These are phyloP conservation scores for Thraustochytrium striatum DNA, from an alignment of 352 stramenopile genomes.

Conservation along the genomic window DNA sequence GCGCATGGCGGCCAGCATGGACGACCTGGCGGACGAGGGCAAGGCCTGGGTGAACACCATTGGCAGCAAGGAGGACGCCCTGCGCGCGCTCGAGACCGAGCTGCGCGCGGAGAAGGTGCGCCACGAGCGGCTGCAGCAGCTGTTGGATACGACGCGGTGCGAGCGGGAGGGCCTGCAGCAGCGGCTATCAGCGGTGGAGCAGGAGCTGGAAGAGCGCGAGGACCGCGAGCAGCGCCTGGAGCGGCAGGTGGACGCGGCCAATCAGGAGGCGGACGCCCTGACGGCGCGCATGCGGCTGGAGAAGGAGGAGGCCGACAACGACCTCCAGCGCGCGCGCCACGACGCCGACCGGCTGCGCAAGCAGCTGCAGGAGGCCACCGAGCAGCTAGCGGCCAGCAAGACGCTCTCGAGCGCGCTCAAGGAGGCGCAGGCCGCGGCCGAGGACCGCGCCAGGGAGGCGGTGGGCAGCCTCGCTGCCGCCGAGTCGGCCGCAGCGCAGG, in stretches of 20 bases:
- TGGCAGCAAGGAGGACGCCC: constrained; percentile 38
- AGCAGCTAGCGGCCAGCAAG: constrained; percentile 11
- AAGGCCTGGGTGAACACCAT: constrained; percentile 46
- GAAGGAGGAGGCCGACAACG: constrained; percentile 18
- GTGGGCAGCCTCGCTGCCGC: not conserved
- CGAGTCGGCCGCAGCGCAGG: constrained; percentile 13
- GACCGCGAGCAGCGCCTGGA: not conserved
- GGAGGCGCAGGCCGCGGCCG: not conserved
- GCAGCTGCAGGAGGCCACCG: not conserved
- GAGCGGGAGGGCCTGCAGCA: not conserved
- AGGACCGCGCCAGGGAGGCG: constrained; percentile 20
- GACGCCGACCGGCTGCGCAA: not conserved
- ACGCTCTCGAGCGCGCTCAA: constrained; percentile 25
- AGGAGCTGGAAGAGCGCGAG: not conserved
- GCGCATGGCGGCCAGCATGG: constrained; percentile 35
- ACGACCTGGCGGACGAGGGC: constrained; percentile 13
- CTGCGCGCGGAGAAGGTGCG: constrained; percentile 16
- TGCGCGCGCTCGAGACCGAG: constrained; percentile 34
- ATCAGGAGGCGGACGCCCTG: constrained; percentile 25
- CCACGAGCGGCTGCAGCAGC: constrained; percentile 21
- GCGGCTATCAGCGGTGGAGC: not conserved
- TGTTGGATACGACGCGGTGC: not conserved
- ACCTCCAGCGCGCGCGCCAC: constrained; percentile 5
- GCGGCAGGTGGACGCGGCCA: not conserved
- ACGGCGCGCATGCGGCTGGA: constrained; percentile 21